These are phyloP conservation scores for Diplocarpon rosae DNA, from an alignment of 2,329 filamentous ascomycete genomes.

Conservation along the genomic window DNA sequence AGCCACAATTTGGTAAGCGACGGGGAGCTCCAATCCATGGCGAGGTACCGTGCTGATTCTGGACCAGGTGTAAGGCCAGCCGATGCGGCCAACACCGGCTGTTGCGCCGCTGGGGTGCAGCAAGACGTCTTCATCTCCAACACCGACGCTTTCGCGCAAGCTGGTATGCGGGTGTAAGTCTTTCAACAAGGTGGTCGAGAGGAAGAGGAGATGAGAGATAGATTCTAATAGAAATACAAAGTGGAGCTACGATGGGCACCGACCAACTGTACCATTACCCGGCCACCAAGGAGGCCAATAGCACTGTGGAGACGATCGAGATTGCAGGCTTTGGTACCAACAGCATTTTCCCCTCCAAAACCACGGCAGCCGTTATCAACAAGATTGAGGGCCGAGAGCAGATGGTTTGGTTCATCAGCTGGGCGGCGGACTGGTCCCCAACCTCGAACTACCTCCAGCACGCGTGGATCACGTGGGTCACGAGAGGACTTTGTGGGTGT, in stretches of 20 bases:
- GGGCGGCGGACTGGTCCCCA: constrained; percentile 32
- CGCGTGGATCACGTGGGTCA: constrained; percentile 51
- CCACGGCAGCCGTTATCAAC: constrained; percentile 46
- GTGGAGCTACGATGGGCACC: constrained; percentile 35
- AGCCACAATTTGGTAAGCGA: background rate
- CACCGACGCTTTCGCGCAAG: constrained; percentile 41
- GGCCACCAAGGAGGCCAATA: constrained; percentile 29
- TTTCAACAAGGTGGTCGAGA: background rate
- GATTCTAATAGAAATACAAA: background rate
- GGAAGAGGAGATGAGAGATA: background rate
- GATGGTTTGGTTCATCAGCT: constrained; percentile 47
- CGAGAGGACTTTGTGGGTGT: constrained; percentile 37
- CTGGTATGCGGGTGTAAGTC: constrained; percentile 33
- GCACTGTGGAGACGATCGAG: constrained; percentile 31
- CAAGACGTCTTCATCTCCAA: constrained; percentile 40
- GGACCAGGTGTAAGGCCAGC: background rate
- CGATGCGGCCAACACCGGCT: constrained; percentile 26
- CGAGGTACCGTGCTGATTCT: background rate
- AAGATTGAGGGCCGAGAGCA: constrained; percentile 45
- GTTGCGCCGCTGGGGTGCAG: constrained; percentile 35
- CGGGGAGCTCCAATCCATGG: background rate
- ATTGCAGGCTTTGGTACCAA: constrained; percentile 41
- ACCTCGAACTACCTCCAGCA: constrained; percentile 49
- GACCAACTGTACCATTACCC: constrained; percentile 48
- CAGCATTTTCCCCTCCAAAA: constrained; percentile 26